Conservation (phyloP, 2,329 filamentous ascomycete genomes). For the Verticillium nonalfalfae region DNA sequence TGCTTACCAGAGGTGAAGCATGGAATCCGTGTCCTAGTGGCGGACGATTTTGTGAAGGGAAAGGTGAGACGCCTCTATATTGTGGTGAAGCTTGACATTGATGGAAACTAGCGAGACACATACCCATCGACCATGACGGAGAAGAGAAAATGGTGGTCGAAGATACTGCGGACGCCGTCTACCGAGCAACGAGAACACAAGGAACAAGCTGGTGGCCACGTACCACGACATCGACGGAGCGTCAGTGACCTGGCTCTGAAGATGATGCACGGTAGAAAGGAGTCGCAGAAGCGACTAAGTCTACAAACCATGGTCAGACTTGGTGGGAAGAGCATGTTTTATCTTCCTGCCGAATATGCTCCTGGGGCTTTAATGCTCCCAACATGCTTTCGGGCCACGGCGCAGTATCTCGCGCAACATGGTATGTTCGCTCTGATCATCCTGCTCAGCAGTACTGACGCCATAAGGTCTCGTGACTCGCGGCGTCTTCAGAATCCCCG, state of each 20-base stretch:
- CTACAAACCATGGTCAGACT: conserved; percentile 55
- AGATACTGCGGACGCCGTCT: conserved; percentile 23
- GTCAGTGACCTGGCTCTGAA: conserved; percentile 48
- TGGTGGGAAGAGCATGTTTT: conserved; percentile 56
- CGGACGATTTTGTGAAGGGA: conserved; percentile 23
- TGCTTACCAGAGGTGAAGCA: conserved; percentile 33
- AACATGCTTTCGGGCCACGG: conserved; percentile 60
- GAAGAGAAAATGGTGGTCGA: conserved; percentile 30
- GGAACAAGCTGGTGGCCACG: conserved; percentile 10
- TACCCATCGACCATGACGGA: conserved; percentile 11
- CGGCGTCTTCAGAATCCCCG: conserved; percentile 59
- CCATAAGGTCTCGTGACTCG: conserved; percentile 33
- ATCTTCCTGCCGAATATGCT: conserved; percentile 53
- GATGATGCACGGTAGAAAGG: conserved; percentile 34
- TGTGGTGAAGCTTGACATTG: neutral
- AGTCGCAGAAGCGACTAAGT: conserved; percentile 41
- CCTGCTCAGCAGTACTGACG: conserved; percentile 9
- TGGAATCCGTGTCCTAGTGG: conserved; percentile 37
- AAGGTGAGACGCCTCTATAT: neutral
- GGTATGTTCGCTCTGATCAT: conserved; percentile 28
- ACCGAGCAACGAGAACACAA: conserved; percentile 6
- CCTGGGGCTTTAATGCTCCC: conserved; percentile 52
- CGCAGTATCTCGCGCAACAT: conserved; percentile 57
- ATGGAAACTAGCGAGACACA: neutral
- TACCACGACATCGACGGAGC: conserved; percentile 32